Evolutionary conservation across 2,329 filamentous ascomycete genomes (phyloP).

Genomic region (Akanthomyces uredinophilus): DNA sequence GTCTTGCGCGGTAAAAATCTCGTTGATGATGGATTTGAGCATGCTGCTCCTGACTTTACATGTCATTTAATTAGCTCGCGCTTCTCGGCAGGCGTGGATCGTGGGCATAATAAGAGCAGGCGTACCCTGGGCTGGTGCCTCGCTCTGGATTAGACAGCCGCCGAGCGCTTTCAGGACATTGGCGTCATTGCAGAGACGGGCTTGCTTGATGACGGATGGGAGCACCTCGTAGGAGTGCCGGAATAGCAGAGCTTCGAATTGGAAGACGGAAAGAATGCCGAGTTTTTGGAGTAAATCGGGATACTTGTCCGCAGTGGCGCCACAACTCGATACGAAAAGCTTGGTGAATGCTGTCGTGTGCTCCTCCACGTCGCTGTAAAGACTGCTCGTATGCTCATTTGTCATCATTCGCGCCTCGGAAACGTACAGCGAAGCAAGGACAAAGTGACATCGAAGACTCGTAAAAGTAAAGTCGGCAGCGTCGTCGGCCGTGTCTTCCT

Average conservation of each 20-base stretch:
- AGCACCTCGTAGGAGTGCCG: constrained; percentile 66
- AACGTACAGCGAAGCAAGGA: constrained; percentile 49
- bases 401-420: constrained; percentile 42
- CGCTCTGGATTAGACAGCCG: constrained; percentile 55
- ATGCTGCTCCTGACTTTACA: constrained; percentile 46
- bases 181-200: constrained; percentile 38
- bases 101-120: too few species aligned
- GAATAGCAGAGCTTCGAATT: constrained; percentile 69
- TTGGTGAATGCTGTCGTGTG: constrained; percentile 41
- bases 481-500: constrained; percentile 25
- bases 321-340: not conserved
- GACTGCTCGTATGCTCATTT: constrained; percentile 30
- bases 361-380: constrained; percentile 57
- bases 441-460: constrained; percentile 65
- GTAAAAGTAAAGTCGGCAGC: constrained; percentile 49
- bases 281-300: constrained; percentile 57
- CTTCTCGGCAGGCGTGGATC: too few species aligned
- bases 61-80: not conserved
- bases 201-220: constrained; percentile 51
- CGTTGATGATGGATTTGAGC: constrained; percentile 65
- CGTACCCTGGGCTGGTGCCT: constrained; percentile 47
- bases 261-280: constrained; percentile 64
- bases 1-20: constrained; percentile 53
- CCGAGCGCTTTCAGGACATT: constrained; percentile 57
- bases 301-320: not conserved